Conservation (phyloP, 495 filamentous ascomycete species). For the Aspergillus affinis region DNA sequence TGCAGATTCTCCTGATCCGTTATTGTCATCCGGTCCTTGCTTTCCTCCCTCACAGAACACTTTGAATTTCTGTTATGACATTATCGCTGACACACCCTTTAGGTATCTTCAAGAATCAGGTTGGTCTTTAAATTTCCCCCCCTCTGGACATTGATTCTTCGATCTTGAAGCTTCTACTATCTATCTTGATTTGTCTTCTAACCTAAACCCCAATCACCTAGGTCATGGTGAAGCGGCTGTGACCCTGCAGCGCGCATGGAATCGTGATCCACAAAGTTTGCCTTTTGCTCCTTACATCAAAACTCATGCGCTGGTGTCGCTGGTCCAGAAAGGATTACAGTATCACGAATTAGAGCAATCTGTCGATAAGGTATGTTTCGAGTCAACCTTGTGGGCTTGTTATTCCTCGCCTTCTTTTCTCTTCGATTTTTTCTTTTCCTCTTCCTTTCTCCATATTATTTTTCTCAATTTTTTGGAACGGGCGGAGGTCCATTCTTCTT, state of each 20-base stretch:
- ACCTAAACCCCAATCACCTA: conserved; percentile 34
- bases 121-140: conserved; percentile 48
- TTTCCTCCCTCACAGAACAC: conserved; percentile 21
- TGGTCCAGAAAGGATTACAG: conserved; percentile 75
- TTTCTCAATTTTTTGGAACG: not conserved
- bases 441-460: conserved; percentile 6
- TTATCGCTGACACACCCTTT: conserved; percentile 14
- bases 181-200: conserved; percentile 12
- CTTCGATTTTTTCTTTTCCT: not conserved
- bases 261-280: conserved; percentile 68
- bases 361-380: conserved; percentile 56
- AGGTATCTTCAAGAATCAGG: conserved; percentile 91
- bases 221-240: conserved; percentile 69
- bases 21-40: conserved; percentile 17
- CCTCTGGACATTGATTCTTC: conserved; percentile 4
- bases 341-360: conserved; percentile 70
- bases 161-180: not conserved
- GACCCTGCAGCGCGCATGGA: conserved; percentile 81
- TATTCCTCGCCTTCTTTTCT: conserved; percentile 6
- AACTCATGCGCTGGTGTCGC: conserved; percentile 69
- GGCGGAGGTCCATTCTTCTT: conserved; percentile 1
- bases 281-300: conserved; percentile 75
- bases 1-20: not conserved
- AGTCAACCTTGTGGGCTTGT: not conserved
- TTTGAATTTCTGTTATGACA: conserved; percentile 27